Percentiles rank a stretch among this genome's conserved stretches.
Evolutionary conservation across 169 alveolate genomes (phyloP).

Genomic region (Condylostoma magnum): DNA sequence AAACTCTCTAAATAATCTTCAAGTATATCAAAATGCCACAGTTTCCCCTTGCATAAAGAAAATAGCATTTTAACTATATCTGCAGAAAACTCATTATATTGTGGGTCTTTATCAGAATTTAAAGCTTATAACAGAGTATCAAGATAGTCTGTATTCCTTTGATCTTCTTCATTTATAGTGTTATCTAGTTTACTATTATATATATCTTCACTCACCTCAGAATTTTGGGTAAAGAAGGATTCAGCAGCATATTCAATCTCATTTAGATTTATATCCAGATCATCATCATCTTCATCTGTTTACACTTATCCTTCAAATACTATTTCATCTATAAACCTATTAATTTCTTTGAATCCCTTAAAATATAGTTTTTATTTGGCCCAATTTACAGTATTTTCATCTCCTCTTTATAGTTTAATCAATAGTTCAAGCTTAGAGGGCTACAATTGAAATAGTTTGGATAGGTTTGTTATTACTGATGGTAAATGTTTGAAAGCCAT

Average conservation of each 20-base stretch:
- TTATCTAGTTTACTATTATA: neutral
- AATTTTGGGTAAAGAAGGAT: too few species aligned
- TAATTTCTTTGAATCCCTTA: neutral
- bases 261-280: neutral
- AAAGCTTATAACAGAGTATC: neutral
- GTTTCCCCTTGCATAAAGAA: neutral
- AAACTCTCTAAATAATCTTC: neutral
- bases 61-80: neutral
- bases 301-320: neutral
- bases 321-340: neutral
- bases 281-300: neutral
- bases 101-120: neutral
- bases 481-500: slow-evolving; percentile 4
- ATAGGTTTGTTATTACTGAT: neutral
- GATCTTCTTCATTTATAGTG: neutral
- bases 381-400: neutral
- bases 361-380: neutral
- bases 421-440: neutral
- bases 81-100: neutral
- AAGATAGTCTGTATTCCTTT: neutral
- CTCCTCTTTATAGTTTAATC: neutral
- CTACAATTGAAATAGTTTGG: neutral
- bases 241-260: too few species aligned
- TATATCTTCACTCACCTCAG: too few species aligned
- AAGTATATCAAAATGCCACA: neutral